Conservation (phyloP, 768 basidiomycete genomes). For the Mycena haematopus region DNA sequence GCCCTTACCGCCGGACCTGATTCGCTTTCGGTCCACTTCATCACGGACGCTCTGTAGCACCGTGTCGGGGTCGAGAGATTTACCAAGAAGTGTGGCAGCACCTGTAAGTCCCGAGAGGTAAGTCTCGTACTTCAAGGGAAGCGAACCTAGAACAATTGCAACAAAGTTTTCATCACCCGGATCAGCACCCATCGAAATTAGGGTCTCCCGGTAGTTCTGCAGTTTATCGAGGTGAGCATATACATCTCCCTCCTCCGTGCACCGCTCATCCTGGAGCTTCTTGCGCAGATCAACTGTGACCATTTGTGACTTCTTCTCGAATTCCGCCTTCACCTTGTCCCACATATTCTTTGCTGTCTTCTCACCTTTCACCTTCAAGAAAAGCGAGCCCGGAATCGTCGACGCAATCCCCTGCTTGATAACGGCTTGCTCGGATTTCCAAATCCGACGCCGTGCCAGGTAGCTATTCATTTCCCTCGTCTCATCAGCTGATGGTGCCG, state of each 20-base stretch:
- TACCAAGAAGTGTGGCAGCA: background rate
- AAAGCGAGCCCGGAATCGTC: slow-evolving; percentile 40
- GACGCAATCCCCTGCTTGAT: slow-evolving; percentile 10
- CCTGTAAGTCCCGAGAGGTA: background rate
- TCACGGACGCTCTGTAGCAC: background rate
- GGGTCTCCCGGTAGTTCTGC: slow-evolving; percentile 28
- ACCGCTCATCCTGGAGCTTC: slow-evolving; percentile 29
- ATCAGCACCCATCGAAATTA: background rate
- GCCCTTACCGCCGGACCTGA: background rate
- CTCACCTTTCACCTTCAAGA: slow-evolving; percentile 36
- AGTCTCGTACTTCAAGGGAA: background rate
- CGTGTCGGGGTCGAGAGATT: background rate
- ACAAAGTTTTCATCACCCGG: background rate
- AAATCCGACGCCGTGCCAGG: background rate
- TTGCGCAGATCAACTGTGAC: slow-evolving; percentile 37
- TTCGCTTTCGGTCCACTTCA: background rate
- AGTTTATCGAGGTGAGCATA: background rate
- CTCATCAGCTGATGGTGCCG: background rate
- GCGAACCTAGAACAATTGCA: background rate
- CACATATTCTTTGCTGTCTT: slow-evolving; percentile 35
- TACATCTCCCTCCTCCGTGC: background rate
- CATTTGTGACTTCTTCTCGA: slow-evolving; percentile 25
- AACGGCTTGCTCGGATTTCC: background rate
- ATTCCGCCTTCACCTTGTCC: slow-evolving; percentile 34
- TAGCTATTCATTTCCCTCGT: background rate